Base-by-base conservation (phyloP, 1,284 basidiomycete genomes). In the Erythrobasidium hasegawianum region DNA sequence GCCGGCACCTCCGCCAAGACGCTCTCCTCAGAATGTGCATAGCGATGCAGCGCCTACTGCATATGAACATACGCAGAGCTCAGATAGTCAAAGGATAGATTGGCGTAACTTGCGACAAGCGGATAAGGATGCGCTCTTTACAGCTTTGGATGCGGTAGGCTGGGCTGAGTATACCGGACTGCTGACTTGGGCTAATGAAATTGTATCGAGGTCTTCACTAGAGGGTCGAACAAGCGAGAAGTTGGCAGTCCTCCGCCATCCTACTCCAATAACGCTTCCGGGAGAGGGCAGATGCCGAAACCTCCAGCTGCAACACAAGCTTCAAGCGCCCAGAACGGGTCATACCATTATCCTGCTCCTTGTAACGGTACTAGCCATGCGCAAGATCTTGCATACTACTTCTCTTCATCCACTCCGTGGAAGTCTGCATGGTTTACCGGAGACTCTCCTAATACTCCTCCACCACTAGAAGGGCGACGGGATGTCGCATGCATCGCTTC, bases 71-170 rank as follows among this genome's bases (percentile, higher is more conserved):
- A 27, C 38, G 20, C 14, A 49, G 4, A 9, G 3, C 26, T 13
- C 38, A 8, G 26, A 33, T 24, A 13, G 24, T 39, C 7, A 59
- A 24, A n/a, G 22, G n/a, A 83, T 89, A 29, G 84, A 88, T 73
- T 89, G 88, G 88, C 74, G 79, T 2, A 84, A 87, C 74, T 78
- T 89, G 47, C 82, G 83, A 0, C 71, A 74, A 8, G 80, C 84
- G 72, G 87, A 90, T 72, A 90, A 88, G 74, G 76, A 83, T 38
- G 82, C 78, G 16, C 85, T 90, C 73, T 90, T 90, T 75, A 76
- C 76, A 58, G 87, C 86, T 84, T 78, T 90, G 16, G 88, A 90
- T 73, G 86, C 88, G 73, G 89, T 86, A 16, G 33, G 68, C 52
- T n/a, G n/a, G n/a, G n/a, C n/a, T n/a, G n/a, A n/a, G n/a, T n/a